Conservation (phyloP, 2,329 filamentous ascomycete genomes). For the Monosporascus cannonballus region DNA sequence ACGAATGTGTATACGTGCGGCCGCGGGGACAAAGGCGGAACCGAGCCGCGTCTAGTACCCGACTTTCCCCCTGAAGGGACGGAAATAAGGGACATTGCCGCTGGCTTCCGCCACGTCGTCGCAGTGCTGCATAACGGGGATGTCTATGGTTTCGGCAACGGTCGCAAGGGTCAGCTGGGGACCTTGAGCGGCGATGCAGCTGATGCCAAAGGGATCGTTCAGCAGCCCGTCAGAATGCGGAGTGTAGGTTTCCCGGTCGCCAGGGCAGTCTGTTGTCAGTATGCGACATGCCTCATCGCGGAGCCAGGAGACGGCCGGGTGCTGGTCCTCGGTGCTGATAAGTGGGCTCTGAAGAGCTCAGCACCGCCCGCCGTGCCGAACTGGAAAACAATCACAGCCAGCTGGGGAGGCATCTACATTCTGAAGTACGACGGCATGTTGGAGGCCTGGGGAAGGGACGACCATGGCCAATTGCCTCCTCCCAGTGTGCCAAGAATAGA, state of each 20-base stretch:
- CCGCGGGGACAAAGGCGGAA: conserved; percentile 50
- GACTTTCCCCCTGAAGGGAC: conserved; percentile 58
- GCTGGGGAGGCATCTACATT: conserved; percentile 78
- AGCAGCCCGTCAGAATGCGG: conserved; percentile 55
- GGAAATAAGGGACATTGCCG: conserved; percentile 58
- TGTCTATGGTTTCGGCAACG: conserved; percentile 83
- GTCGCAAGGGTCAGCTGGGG: conserved; percentile 80
- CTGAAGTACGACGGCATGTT: conserved; percentile 56
- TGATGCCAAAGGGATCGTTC: conserved; percentile 37
- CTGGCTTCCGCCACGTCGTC: conserved; percentile 73
- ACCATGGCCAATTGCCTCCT: conserved; percentile 76
- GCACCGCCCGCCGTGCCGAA: conserved; percentile 46
- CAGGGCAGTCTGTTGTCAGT: conserved; percentile 70
- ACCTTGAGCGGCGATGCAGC: conserved; percentile 16
- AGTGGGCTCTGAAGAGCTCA: conserved; percentile 57
- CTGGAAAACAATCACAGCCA: conserved; percentile 67
- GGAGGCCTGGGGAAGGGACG: conserved; percentile 73
- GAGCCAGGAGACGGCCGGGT: conserved; percentile 51
- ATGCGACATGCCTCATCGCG: conserved; percentile 73
- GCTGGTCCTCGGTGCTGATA: conserved; percentile 66
- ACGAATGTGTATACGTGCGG: conserved; percentile 59
- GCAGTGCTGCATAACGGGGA: conserved; percentile 68
- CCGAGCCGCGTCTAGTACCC: conserved; percentile 36
- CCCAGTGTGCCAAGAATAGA: conserved; percentile 49
- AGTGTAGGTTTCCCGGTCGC: conserved; percentile 54